A percentile compares a stretch with the other conserved stretches of the same genome.
Evolutionary conservation across 2,329 filamentous ascomycete species (phyloP).

Genomic region (Aureobasidium sp.): DNA sequence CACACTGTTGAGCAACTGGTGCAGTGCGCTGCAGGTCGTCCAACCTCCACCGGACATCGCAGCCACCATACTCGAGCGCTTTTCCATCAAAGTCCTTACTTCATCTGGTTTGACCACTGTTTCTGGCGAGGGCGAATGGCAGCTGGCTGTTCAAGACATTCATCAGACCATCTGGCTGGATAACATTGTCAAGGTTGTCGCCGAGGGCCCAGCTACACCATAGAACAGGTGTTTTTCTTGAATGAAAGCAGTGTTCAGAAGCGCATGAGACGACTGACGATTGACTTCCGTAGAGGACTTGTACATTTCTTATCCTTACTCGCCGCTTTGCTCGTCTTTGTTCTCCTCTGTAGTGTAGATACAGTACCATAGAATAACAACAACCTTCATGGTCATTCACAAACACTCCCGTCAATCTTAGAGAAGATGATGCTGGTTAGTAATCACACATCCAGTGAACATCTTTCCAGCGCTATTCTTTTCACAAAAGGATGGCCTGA

Average conservation of each 20-base stretch:
- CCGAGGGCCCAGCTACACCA: not conserved
- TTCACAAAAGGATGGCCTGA: too few species aligned
- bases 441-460: too few species aligned
- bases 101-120: conserved; percentile 12
- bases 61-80: conserved; percentile 1
- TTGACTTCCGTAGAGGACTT: not conserved
- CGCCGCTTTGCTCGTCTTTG: not conserved
- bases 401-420: too few species aligned
- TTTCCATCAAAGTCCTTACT: conserved; percentile 12
- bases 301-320: not conserved
- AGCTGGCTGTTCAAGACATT: conserved; percentile 5
- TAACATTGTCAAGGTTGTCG: conserved; percentile 8
- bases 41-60: conserved; percentile 8
- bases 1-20: conserved; percentile 8
- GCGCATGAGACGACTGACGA: not conserved
- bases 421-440: too few species aligned
- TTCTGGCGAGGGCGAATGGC: conserved; percentile 9
- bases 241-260: too few species aligned
- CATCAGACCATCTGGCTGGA: conserved; percentile 14
- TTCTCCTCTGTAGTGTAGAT: not conserved
- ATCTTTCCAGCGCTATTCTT: too few species aligned
- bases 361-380: not conserved
- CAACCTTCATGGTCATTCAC: too few species aligned
- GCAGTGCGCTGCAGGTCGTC: not conserved
- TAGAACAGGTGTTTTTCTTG: not conserved